Conservation (phyloP, 106 monocot genomes). For the Amphibolis antarctica region DNA sequence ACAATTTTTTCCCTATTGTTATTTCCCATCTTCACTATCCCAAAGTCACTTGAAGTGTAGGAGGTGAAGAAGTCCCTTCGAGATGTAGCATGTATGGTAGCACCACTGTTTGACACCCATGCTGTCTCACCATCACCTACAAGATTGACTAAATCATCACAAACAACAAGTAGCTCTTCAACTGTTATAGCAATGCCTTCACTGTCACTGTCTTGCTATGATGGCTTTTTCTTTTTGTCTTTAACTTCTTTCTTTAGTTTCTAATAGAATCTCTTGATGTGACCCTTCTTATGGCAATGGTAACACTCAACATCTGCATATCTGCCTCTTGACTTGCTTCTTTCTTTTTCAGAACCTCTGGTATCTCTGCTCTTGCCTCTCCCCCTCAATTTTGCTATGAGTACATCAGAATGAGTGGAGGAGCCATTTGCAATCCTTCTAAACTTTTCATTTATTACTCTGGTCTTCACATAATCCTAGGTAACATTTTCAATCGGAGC, state of each 20-base stretch:
- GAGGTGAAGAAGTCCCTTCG: background rate
- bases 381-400: background rate
- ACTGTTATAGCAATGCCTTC: background rate
- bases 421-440: conserved; percentile 2
- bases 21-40: conserved; percentile 8
- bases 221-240: background rate
- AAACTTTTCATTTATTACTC: background rate
- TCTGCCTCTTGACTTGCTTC: background rate
- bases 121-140: background rate
- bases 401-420: background rate
- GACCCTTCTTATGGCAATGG: conserved; percentile 2
- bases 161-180: background rate
- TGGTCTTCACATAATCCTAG: background rate
- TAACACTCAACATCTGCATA: background rate
- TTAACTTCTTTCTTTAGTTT: background rate
- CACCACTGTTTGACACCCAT: background rate
- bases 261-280: background rate
- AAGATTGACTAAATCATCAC: background rate
- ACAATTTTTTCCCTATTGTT: background rate
- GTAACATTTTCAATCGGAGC: background rate
- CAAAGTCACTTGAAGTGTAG: conserved; percentile 7
- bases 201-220: background rate
- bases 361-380: background rate
- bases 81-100: background rate
- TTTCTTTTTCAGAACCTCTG: background rate